These are phyloP conservation scores for Populus ilicifolia DNA, from an alignment of 345 rosid species.

Conservation along the genomic window DNA sequence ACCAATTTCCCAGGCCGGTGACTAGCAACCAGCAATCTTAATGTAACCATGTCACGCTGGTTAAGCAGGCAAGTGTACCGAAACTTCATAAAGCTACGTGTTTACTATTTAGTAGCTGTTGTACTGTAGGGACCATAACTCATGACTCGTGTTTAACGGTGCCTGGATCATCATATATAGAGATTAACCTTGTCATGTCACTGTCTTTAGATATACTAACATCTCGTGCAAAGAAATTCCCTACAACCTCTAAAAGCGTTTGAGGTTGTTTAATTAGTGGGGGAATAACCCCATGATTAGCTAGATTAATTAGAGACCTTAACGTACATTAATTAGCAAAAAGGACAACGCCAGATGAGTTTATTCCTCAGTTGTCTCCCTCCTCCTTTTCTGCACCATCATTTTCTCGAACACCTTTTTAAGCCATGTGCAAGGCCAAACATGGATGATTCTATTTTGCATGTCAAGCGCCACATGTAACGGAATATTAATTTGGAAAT, in stretches of 20 bases:
- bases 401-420: background rate
- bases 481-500: conserved; percentile 5
- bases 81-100: conserved; percentile 14
- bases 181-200: conserved; percentile 39
- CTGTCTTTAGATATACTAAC: conserved; percentile 36
- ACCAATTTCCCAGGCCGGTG: conserved; percentile 7
- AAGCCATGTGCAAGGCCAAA: conserved; percentile 25
- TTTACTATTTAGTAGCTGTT: background rate
- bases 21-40: background rate
- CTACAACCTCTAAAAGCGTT: background rate
- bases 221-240: conserved; percentile 23
- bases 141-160: conserved; percentile 31
- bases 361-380: conserved; percentile 26
- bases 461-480: conserved; percentile 17
- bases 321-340: background rate
- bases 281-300: conserved; percentile 44
- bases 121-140: conserved; percentile 24
- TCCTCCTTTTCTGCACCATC: background rate
- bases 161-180: conserved; percentile 20
- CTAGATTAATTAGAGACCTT: conserved; percentile 4
- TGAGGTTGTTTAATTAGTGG: conserved; percentile 16
- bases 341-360: conserved; percentile 9
- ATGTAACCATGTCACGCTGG: conserved; percentile 7
- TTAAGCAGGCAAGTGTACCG: conserved; percentile 10
- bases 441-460: conserved; percentile 16